phyloP scores from a whole-genome alignment of 768 basidiomycete species.

The Solioccasus polychromus region DNA sequence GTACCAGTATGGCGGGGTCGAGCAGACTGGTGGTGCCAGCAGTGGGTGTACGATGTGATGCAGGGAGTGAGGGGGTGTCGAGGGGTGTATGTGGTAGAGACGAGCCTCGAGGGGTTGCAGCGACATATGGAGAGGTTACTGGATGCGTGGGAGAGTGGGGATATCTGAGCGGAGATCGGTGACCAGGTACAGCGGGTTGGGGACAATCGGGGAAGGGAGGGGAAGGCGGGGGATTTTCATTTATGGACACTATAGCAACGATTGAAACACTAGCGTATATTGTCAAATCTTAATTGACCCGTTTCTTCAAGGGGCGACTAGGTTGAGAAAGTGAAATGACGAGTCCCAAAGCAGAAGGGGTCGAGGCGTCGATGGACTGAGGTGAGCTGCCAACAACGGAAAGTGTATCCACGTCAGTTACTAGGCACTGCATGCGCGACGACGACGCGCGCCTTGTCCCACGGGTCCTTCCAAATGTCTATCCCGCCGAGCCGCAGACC shows the following conservation, averaged over 20 bases:
- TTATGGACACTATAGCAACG: slow-evolving; percentile 19
- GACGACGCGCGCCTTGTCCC: slow-evolving; percentile 72
- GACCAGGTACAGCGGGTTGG: too few species aligned
- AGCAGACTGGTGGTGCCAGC: slow-evolving; percentile 25
- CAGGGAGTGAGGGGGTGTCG: slow-evolving; percentile 1
- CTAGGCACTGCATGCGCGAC: slow-evolving; percentile 53
- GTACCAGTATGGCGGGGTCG: slow-evolving; percentile 20
- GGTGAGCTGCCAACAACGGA: slow-evolving; percentile 15
- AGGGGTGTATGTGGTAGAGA: slow-evolving; percentile 13
- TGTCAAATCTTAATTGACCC: too few species aligned
- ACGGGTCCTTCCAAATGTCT: slow-evolving; percentile 78
- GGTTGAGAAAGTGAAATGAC: not conserved
- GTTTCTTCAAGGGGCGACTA: too few species aligned
- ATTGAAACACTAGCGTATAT: slow-evolving; percentile 20
- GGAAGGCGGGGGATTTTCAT: too few species aligned
- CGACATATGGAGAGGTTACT: slow-evolving; percentile 24
- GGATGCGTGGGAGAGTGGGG: slow-evolving; percentile 30
- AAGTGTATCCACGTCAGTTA: too few species aligned
- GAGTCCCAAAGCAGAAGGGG: not conserved
- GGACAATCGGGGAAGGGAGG: too few species aligned
- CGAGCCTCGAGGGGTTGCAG: slow-evolving; percentile 18
- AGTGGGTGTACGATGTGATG: slow-evolving; percentile 27
- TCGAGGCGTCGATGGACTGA: too few species aligned
- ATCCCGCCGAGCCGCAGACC: slow-evolving; percentile 40
- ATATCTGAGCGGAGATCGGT: slow-evolving; percentile 16